Percentiles rank a stretch among this genome's conserved stretches.
phyloP scores from a whole-genome alignment of 164 flowering plant species.

The Vitis vinifera region ASM3070453v1 NC_081812.1:8300501-8301000 shows the following conservation, averaged over 20 bases:
- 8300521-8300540: slow-evolving; percentile 73
- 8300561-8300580: slow-evolving; percentile 73
- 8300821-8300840: background rate
- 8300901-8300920: too few species aligned
- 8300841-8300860: slow-evolving; percentile 22
- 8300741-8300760: background rate
- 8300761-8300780: slow-evolving; percentile 12
- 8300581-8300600: slow-evolving; percentile 64
- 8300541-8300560: slow-evolving; percentile 70
- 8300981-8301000: background rate
- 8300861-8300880: slow-evolving; percentile 8
- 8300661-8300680: background rate
- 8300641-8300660: background rate
- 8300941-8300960: background rate
- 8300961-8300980: background rate
- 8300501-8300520: slow-evolving; percentile 68
- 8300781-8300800: slow-evolving; percentile 28
- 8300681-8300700: background rate
- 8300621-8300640: background rate
- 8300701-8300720: background rate
- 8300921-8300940: too few species aligned
- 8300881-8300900: background rate
- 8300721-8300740: background rate
- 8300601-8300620: slow-evolving; percentile 46
- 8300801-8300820: slow-evolving; percentile 18